These are phyloP conservation scores for Fraxinus pennsylvanica DNA, from an alignment of 257 asterid genomes.

Conservation along the genomic window DNA sequence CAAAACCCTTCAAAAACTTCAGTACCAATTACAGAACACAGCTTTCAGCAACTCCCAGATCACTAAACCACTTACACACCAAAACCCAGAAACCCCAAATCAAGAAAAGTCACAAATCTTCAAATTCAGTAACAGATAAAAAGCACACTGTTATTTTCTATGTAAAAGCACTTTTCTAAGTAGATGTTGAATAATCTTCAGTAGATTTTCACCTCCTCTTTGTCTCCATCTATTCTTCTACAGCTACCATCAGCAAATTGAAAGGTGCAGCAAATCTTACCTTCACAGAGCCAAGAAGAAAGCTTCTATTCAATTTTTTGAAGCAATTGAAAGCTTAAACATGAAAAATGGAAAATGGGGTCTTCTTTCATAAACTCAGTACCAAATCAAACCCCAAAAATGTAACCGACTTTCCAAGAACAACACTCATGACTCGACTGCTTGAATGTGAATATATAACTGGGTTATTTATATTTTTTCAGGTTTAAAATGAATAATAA, in stretches of 20 bases:
- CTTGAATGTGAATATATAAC: conserved; percentile 11
- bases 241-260: conserved; percentile 20
- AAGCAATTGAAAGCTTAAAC: conserved; percentile 25
- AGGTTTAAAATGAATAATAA: not conserved
- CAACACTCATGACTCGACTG: not conserved
- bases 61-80: conserved; percentile 9
- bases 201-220: not conserved
- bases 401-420: conserved; percentile 37
- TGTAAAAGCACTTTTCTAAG: conserved; percentile 18
- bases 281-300: conserved; percentile 6
- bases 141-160: conserved; percentile 15
- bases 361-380: conserved; percentile 5
- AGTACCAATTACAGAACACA: conserved; percentile 22
- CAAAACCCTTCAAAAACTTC: not conserved
- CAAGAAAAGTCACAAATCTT: conserved; percentile 25
- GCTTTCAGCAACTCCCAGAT: conserved; percentile 25
- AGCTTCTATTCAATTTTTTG: conserved; percentile 6
- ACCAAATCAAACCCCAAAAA: conserved; percentile 24
- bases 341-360: conserved; percentile 46
- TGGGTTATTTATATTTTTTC: not conserved
- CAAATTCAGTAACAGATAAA: conserved; percentile 12
- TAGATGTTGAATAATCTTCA: conserved; percentile 15
- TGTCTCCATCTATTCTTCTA: not conserved
- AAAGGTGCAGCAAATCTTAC: conserved; percentile 26
- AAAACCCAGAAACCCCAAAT: conserved; percentile 7